phyloP scores from a whole-genome alignment of 495 filamentous ascomycete species.

The Ascodesmis nigricans region DNA sequence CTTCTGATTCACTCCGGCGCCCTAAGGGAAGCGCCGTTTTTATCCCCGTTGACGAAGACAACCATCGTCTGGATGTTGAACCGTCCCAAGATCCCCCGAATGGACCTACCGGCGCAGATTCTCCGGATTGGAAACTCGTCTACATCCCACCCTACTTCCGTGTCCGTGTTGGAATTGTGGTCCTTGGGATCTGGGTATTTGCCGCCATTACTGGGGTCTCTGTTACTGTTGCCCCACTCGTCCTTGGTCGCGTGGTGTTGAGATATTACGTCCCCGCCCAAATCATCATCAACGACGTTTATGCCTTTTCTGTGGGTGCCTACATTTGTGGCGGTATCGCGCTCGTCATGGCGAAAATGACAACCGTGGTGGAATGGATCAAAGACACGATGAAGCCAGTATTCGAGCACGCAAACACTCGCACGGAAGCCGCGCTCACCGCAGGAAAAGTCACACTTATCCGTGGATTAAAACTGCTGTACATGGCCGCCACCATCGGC shows the following conservation, averaged over 20 bases:
- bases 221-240: conserved; percentile 61
- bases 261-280: conserved; percentile 39
- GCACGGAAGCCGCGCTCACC: too few species aligned
- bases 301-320: conserved; percentile 77
- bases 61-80: conserved; percentile 35
- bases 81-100: conserved; percentile 27
- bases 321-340: conserved; percentile 46
- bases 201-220: conserved; percentile 79
- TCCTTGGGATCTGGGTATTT: conserved; percentile 79
- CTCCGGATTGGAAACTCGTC: conserved; percentile 50
- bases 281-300: conserved; percentile 73
- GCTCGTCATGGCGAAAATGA: conserved; percentile 35
- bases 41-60: conserved; percentile 52
- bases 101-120: conserved; percentile 35
- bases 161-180: conserved; percentile 58
- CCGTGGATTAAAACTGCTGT: too few species aligned
- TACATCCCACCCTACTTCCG: conserved; percentile 81
- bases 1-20: conserved; percentile 80
- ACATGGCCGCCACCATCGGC: conserved; percentile 48
- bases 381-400: conserved; percentile 21
- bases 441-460: too few species aligned
- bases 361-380: conserved; percentile 25
- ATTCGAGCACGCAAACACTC: too few species aligned
- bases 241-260: conserved; percentile 63
- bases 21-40: conserved; percentile 67